phyloP scores from a whole-genome alignment of 2,329 filamentous ascomycete species.

The Coniochaeta hoffmannii region DNA sequence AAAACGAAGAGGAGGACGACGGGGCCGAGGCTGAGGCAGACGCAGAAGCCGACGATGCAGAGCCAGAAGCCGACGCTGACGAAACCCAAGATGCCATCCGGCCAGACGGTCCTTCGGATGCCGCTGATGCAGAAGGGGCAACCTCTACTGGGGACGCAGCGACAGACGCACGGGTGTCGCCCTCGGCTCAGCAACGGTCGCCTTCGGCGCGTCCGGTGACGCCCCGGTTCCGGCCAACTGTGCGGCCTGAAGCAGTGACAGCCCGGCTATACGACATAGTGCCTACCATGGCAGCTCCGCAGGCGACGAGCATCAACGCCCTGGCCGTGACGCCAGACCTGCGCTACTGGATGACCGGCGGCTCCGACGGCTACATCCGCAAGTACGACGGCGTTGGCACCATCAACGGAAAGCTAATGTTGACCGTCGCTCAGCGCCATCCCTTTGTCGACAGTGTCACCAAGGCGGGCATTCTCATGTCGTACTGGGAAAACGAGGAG shows the following conservation, averaged over 20 bases:
- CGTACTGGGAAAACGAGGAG: constrained; percentile 98
- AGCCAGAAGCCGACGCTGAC: constrained; percentile 30
- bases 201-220: constrained; percentile 20
- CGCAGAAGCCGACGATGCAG: constrained; percentile 20
- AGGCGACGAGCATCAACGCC: constrained; percentile 91
- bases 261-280: constrained; percentile 88
- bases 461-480: constrained; percentile 89
- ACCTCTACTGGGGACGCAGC: constrained; percentile 18
- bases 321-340: constrained; percentile 89
- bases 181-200: constrained; percentile 15
- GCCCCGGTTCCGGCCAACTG: constrained; percentile 45
- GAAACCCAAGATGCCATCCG: constrained; percentile 20
- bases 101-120: not conserved
- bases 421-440: constrained; percentile 92
- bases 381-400: constrained; percentile 96
- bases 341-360: constrained; percentile 90
- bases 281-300: constrained; percentile 92
- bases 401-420: constrained; percentile 84
- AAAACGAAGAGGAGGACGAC: constrained; percentile 23
- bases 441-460: constrained; percentile 96
- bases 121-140: not conserved
- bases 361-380: constrained; percentile 89
- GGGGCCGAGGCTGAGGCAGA: constrained; percentile 20
- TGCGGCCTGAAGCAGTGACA: constrained; percentile 71
- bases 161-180: constrained; percentile 24